Conservation (phyloP, 352 stramenopile species). For the Phytophthora niederhauseri region DNA sequence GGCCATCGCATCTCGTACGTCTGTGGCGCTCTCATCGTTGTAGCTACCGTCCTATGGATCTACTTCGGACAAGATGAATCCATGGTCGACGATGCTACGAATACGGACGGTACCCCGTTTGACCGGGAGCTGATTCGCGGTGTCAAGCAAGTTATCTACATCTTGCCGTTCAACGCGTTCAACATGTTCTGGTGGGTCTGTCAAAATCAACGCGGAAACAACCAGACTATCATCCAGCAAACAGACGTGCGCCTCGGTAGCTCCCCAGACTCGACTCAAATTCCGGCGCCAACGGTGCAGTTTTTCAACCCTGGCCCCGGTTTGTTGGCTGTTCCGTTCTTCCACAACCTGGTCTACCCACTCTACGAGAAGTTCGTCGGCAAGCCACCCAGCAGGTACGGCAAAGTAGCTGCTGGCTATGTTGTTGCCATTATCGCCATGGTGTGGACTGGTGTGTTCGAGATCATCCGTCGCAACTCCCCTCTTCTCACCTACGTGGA, state of each 20-base stretch:
- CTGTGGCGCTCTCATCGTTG: conserved; percentile 31
- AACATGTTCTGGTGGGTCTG: conserved; percentile 63
- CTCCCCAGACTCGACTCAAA: conserved; percentile 39
- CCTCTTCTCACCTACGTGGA: conserved; percentile 27
- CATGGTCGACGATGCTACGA: conserved; percentile 48
- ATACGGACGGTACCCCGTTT: conserved; percentile 37
- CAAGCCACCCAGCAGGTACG: conserved; percentile 46
- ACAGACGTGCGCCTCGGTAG: conserved; percentile 53
- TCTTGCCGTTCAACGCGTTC: conserved; percentile 40
- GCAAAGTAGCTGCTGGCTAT: conserved; percentile 42
- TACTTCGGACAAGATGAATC: conserved; percentile 43
- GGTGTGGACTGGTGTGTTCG: conserved; percentile 46
- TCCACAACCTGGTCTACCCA: conserved; percentile 48
- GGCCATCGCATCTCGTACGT: conserved; percentile 54
- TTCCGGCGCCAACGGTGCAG: conserved; percentile 53
- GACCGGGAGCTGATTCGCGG: conserved; percentile 47
- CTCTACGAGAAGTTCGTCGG: conserved; percentile 41
- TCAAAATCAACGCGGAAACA: conserved; percentile 72
- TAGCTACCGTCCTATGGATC: conserved; percentile 53
- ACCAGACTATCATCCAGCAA: conserved; percentile 73
- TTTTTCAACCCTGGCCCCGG: conserved; percentile 51
- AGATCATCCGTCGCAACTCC: conserved; percentile 39
- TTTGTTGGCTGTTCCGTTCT: conserved; percentile 47
- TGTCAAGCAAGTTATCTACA: conserved; percentile 55
- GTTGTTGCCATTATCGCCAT: conserved; percentile 42